Base-by-base conservation (phyloP, 139 green algal genomes). In the Tetradesmus obliquus region DNA sequence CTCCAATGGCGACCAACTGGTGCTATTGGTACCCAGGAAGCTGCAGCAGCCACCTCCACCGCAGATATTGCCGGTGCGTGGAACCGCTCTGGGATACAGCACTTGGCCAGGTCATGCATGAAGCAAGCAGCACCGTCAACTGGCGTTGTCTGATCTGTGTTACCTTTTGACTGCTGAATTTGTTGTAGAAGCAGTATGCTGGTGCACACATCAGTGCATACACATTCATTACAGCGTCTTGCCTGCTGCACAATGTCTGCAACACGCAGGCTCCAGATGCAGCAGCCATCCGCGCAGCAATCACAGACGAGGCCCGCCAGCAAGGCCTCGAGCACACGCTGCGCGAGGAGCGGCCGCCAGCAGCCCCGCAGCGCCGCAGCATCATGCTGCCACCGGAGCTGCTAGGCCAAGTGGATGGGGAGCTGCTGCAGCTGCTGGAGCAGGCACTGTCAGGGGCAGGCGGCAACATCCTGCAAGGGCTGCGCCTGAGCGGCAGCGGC, bases 371-470 rank as follows among this genome's bases (percentile, higher is more conserved):
- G 20, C 82, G 66, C 32, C 79, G 88, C 32, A 71, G 12, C 55
- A 1, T 85, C 1, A 55, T 9, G 2, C 55, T 91, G 10, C 79
- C 88, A 1, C 9, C 57, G 2, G 45, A 91, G 12, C 58, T 82
- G 55, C 76, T 92, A 1, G 57, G 88, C 72, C 80, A 82, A 17
- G 84, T 91, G 53, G 90, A 95, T 83, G 66, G 91, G 3, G 89
- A 93, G 83, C 82, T 95, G 55, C 69, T 95, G 90, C 79, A 92
- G 84, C 84, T 95, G 51, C 80, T 95, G 12, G 74, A 93, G 32
- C 87, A 93, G 81, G 93, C 93, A 7, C 79, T 95, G 24, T 82
- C 88, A 6, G 93, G 92, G 19, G 87, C 88, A 3, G 93, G 93
- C 24, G 55, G 89, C 15, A 24, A 58, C n/a, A 51, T 54, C 55